Evolutionary conservation across 2,329 filamentous ascomycete species (phyloP).

Genomic region (Dryadomyces quercivorus): DNA sequence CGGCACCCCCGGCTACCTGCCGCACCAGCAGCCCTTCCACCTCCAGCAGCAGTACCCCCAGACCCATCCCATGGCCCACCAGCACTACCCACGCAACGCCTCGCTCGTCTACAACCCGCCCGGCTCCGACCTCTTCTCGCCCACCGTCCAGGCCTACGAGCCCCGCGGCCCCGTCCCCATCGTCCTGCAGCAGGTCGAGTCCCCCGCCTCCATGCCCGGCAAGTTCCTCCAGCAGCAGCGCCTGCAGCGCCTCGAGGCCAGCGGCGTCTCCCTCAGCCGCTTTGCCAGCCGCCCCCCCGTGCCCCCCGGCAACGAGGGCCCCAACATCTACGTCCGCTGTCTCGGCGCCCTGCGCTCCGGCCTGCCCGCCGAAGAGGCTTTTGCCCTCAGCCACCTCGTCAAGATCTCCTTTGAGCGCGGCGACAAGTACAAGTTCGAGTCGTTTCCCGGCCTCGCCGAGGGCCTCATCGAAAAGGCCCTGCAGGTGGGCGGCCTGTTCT

Average conservation of each 20-base stretch:
- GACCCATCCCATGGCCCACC: constrained; percentile 2
- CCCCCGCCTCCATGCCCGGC: constrained; percentile 60
- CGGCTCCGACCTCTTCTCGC: constrained; percentile 43
- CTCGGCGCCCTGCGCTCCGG: constrained; percentile 72
- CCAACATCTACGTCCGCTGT: constrained; percentile 85
- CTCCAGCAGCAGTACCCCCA: constrained; percentile 7
- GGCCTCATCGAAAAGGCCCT: constrained; percentile 76
- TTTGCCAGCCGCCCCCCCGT: constrained; percentile 35
- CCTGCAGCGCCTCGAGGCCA: constrained; percentile 23
- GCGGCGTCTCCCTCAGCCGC: constrained; percentile 35
- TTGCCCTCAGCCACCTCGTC: constrained; percentile 83
- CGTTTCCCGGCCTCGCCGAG: constrained; percentile 79
- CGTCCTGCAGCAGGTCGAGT: constrained; percentile 60
- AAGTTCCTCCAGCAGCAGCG: constrained; percentile 52
- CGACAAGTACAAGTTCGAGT: constrained; percentile 91
- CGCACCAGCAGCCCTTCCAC: constrained; percentile 14
- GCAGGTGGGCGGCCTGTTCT: constrained; percentile 67
- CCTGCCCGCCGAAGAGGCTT: constrained; percentile 74
- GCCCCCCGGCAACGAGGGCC: constrained; percentile 53
- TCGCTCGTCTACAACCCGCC: constrained; percentile 38
- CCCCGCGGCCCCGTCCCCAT: constrained; percentile 47
- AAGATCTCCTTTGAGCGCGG: constrained; percentile 92
- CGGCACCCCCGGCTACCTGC: constrained; percentile 15
- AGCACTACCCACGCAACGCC: constrained; percentile 24
- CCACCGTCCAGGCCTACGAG: constrained; percentile 56